Conservation (phyloP, 2,329 filamentous ascomycete genomes). For the Metarhizium guizhouense region DNA sequence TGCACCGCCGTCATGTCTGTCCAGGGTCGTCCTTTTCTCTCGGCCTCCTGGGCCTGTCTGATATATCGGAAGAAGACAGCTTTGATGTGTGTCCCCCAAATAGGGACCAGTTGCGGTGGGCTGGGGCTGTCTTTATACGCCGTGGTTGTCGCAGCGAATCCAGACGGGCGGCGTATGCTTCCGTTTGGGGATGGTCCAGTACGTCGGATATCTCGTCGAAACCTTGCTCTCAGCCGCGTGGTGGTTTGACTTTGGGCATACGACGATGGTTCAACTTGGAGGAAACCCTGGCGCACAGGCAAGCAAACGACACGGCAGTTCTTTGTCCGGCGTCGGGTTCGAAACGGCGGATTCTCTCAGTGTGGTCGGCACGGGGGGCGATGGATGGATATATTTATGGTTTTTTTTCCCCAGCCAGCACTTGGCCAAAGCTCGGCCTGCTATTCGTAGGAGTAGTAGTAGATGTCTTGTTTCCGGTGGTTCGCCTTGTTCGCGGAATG, state of each 20-base stretch:
- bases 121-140: neutral
- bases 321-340: neutral
- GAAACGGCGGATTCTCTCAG: neutral
- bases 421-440: neutral
- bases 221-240: neutral
- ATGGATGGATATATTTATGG: neutral
- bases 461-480: neutral
- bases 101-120: neutral
- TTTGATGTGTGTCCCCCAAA: neutral
- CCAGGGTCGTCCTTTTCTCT: no score
- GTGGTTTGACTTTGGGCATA: neutral
- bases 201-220: neutral
- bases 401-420: neutral
- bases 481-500: neutral
- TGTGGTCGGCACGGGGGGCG: no score
- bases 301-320: neutral
- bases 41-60: neutral
- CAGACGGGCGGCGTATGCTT: neutral
- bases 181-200: neutral
- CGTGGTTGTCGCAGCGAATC: neutral
- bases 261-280: neutral
- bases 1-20: constrained; percentile 4
- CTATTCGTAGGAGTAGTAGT: neutral
- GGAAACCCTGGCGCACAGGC: neutral
- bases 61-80: neutral